phyloP scores from a whole-genome alignment of 1,284 basidiomycete species.

The Salmacisia buchloeana region DNA sequence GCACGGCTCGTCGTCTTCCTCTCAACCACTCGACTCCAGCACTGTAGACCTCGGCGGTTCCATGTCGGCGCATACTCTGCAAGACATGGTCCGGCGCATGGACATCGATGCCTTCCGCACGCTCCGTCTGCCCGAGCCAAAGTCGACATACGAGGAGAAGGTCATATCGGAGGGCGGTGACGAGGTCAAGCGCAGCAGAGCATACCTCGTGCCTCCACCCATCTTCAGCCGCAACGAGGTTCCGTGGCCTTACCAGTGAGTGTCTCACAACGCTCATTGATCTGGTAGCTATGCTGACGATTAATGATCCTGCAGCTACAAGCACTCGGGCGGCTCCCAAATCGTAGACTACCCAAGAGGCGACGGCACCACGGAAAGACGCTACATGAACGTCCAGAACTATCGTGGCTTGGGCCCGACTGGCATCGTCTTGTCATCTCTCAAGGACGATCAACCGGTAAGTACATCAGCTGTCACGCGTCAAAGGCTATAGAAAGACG shows the following conservation, averaged over 20 bases:
- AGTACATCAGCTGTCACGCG: neutral
- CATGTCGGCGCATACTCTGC: conserved; percentile 15
- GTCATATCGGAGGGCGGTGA: neutral
- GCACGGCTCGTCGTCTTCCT: neutral
- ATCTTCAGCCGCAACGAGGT: conserved; percentile 38
- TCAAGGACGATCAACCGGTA: neutral
- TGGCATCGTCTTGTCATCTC: neutral
- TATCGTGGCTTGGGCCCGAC: neutral
- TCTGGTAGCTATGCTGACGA: conserved; percentile 9
- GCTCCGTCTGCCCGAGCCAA: conserved; percentile 23
- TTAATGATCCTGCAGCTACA: neutral
- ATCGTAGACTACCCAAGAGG: neutral
- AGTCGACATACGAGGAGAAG: conserved; percentile 26
- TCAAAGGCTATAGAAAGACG: too few relatives aligned
- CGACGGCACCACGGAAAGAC: neutral
- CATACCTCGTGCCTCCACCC: conserved; percentile 39
- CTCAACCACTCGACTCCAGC: neutral
- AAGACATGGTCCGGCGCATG: conserved; percentile 31
- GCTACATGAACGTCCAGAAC: conserved; percentile 5
- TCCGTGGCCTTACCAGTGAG: conserved; percentile 28
- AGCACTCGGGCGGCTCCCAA: neutral
- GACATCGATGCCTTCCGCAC: conserved; percentile 27
- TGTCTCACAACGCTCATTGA: neutral
- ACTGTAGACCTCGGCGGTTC: neutral
- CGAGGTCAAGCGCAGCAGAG: conserved; percentile 16